Percentiles rank a stretch among this genome's conserved stretches.
These are phyloP conservation scores for Phytophthora pisi DNA, from an alignment of 352 stramenopile genomes.

Conservation along the genomic window DNA sequence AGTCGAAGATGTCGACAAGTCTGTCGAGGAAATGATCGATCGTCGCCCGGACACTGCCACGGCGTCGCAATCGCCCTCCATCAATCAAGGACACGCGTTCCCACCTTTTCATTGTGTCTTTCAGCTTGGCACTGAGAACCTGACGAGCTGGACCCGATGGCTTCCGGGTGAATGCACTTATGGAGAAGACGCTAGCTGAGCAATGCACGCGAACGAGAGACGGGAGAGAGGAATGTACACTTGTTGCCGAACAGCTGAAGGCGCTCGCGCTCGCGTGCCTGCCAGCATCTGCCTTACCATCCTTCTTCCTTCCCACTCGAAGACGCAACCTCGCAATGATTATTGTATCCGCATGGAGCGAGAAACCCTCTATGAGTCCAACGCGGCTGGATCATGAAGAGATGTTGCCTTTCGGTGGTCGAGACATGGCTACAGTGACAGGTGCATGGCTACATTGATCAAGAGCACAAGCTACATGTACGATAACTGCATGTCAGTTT, in stretches of 20 bases:
- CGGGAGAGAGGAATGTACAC: conserved; percentile 20
- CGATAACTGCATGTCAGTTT: too few species aligned
- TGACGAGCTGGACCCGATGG: neutral
- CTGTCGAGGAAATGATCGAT: conserved; percentile 45
- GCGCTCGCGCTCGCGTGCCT: neutral
- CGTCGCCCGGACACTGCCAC: conserved; percentile 17
- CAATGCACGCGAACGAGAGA: conserved; percentile 19
- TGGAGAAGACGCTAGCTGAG: neutral
- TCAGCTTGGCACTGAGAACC: neutral
- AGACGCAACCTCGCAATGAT: conserved; percentile 3
- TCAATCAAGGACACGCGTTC: conserved; percentile 47
- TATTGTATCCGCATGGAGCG: neutral
- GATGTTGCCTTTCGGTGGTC: conserved; percentile 41
- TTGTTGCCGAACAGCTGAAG: conserved; percentile 17
- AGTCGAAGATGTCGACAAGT: conserved; percentile 52
- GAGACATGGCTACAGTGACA: conserved; percentile 17
- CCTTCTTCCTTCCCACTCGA: conserved; percentile 7
- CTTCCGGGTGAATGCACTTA: conserved; percentile 14
- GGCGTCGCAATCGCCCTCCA: conserved; percentile 34
- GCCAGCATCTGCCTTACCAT: neutral
- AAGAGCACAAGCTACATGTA: neutral
- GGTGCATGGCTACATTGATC: neutral
- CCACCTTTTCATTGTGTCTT: conserved; percentile 25
- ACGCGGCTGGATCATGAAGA: neutral
- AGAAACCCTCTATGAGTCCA: neutral